phyloP scores from a whole-genome alignment of 768 basidiomycete species.

The Lanmaoa rubissima region DNA sequence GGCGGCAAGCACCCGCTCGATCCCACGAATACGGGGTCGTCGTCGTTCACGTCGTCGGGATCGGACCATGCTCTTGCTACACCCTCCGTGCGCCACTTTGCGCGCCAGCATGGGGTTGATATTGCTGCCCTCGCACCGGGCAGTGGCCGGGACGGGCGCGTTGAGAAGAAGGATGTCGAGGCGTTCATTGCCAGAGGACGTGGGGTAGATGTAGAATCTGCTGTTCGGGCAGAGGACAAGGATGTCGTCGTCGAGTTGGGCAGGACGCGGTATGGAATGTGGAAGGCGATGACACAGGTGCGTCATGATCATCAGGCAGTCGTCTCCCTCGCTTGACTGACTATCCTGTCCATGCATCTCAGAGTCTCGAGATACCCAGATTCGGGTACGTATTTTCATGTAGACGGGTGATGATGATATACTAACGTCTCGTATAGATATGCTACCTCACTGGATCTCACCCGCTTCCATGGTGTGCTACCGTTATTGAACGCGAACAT shows the following conservation, averaged over 20 bases:
- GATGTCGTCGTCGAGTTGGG: slow-evolving; percentile 71
- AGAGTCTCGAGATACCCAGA: slow-evolving; percentile 85
- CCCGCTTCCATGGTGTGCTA: slow-evolving; percentile 59
- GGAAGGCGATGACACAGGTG: slow-evolving; percentile 86
- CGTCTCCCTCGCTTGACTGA: neutral
- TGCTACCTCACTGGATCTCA: slow-evolving; percentile 73
- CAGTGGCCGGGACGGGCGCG: slow-evolving; percentile 69
- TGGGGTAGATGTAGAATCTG: neutral
- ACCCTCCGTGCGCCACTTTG: slow-evolving; percentile 78
- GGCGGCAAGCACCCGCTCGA: slow-evolving; percentile 59
- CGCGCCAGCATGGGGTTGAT: slow-evolving; percentile 63
- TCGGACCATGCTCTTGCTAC: slow-evolving; percentile 55
- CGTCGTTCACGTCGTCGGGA: slow-evolving; percentile 13
- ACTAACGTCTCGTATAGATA: slow-evolving; percentile 44
- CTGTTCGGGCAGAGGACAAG: slow-evolving; percentile 15
- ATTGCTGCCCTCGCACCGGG: slow-evolving; percentile 57
- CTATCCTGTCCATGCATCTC: neutral
- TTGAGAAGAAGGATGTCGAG: slow-evolving; percentile 75
- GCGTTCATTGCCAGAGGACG: slow-evolving; percentile 42
- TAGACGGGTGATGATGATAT: neutral
- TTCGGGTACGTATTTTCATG: slow-evolving; percentile 56
- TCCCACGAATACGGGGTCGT: slow-evolving; percentile 40
- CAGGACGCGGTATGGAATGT: slow-evolving; percentile 81
- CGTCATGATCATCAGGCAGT: slow-evolving; percentile 2
- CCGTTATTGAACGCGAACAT: slow-evolving; percentile 68